Base-by-base conservation (phyloP, 306 rosid genomes). In the Ammopiptanthus mongolicus region DNA sequence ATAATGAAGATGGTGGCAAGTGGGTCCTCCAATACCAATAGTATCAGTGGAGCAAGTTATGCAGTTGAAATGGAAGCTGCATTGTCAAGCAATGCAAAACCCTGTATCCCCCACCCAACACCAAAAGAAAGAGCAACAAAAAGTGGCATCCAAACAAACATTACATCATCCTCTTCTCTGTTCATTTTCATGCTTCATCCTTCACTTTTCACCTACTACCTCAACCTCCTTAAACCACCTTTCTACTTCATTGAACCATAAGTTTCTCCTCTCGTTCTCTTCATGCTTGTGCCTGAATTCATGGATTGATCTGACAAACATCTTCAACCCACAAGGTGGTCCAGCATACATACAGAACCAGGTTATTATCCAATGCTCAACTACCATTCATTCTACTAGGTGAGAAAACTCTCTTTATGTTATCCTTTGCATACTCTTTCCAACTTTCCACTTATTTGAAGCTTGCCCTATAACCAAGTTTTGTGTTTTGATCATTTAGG, bases 81-180 rank as follows among this genome's bases (percentile, higher is more conserved):
- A 79, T 81, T 83, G 88, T 86, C 83, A 88, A 83, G 89, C 89
- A 86, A 88, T 82, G 85, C 79, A 85, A 81, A 44, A 51, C 33
- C 55, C 19, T 1, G 51, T 37, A 23, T 74, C 82, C 77, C 83
- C 78, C 83, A 80, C 89, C 86, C 80, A 86, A 69, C 84, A 76
- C 78, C 52, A 44, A 63, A 52, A 58, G 25, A 74, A 69, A 59
- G 28, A 15, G 14, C 5, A 56, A 17, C 14, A 60, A 83, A 69
- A 76, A 84, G 76, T 75, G 67, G 53, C 69, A 58, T 57, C 65
- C 71, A 51, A 77, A 78, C 65, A 64, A 80, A 73, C 75, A 58
- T 64, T 57, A 69, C 84, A 47, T 79, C 86, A 78, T 73, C 77
- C 37, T 76, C 76, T 4, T 74, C 78, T 65, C 70, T 66, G 51